Evolutionary conservation across 441 rosid species (phyloP).

Genomic region (Bocquillonia castaneifolia): DNA sequence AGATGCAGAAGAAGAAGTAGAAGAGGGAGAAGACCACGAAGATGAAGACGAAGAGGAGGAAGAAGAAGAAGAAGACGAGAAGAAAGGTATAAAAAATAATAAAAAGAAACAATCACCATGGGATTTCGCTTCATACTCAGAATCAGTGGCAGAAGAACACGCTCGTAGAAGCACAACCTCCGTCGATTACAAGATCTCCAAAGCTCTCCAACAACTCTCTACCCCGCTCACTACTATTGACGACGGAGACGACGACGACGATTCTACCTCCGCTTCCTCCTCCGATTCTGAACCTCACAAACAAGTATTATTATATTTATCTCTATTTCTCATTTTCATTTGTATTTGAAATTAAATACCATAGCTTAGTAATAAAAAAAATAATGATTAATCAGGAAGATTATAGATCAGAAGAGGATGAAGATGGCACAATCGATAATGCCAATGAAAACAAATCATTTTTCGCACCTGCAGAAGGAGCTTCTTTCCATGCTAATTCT

Average conservation of each 20-base stretch:
- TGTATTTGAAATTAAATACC: neutral
- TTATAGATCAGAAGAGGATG: conserved; percentile 53
- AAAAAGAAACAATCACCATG: conserved; percentile 66
- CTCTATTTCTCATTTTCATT: neutral
- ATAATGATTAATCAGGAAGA: conserved; percentile 44
- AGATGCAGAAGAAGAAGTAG: conserved; percentile 1
- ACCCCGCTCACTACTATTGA: conserved; percentile 26
- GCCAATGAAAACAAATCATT: conserved; percentile 47
- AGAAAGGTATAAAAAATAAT: conserved; percentile 26
- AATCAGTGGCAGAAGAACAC: conserved; percentile 89
- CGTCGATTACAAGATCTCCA: conserved; percentile 72
- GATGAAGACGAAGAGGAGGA: conserved; percentile 8
- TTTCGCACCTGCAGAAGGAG: conserved; percentile 61
- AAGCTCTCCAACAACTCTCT: conserved; percentile 44
- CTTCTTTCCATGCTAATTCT: conserved; percentile 74
- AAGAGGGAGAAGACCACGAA: conserved; percentile 13
- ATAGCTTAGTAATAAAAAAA: neutral
- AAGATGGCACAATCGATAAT: conserved; percentile 31
- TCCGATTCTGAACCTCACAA: conserved; percentile 51
- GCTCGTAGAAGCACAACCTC: conserved; percentile 90
- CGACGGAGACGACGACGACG: conserved; percentile 12
- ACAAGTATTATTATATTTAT: conserved; percentile 41
- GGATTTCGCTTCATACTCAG: conserved; percentile 81
- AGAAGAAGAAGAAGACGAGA: conserved; percentile 1
- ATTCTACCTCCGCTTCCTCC: conserved; percentile 28